Percentiles rank a stretch among this genome's conserved stretches.
Conservation (phyloP, 768 basidiomycete species). For the Hypholoma sublateritium region DNA sequence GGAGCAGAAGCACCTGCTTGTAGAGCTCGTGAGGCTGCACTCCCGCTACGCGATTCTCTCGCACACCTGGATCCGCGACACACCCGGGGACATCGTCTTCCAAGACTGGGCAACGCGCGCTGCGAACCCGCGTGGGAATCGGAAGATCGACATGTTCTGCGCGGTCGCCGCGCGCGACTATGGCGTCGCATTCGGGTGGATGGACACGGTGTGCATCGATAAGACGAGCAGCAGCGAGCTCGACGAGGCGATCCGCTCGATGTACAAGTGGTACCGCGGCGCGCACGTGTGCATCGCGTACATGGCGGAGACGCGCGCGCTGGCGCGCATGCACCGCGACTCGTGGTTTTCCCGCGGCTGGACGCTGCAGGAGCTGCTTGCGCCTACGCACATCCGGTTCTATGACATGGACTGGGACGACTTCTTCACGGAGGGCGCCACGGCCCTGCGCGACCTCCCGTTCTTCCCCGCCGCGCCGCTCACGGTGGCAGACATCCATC, state of each 20-base stretch:
- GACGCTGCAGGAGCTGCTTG: slow-evolving; percentile 13
- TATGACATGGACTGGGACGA: slow-evolving; percentile 1
- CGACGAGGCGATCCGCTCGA: slow-evolving; percentile 13
- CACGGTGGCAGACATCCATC: not conserved
- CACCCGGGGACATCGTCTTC: not conserved
- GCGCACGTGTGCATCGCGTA: slow-evolving; percentile 1
- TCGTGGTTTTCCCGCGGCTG: slow-evolving; percentile 12
- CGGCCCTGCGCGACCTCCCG: not conserved
- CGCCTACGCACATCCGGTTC: slow-evolving; percentile 4
- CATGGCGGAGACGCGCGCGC: not conserved
- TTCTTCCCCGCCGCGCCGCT: not conserved
- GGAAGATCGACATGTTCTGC: slow-evolving; percentile 1
- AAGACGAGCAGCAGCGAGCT: slow-evolving; percentile 12
- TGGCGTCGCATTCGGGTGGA: slow-evolving; percentile 4
- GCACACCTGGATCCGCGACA: no score
- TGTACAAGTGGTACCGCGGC: slow-evolving; percentile 12
- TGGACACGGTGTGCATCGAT: slow-evolving; percentile 13
- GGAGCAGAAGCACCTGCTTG: no score
- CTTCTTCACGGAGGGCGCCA: not conserved
- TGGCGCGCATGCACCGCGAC: not conserved
- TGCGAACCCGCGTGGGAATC: not conserved
- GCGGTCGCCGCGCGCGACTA: not conserved
- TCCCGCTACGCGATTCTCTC: no score
- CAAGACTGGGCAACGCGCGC: not conserved
- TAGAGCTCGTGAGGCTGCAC: no score